Evolutionary conservation across 2,329 filamentous ascomycete genomes (phyloP).

Genomic region (Aureobasidium sp.): DNA sequence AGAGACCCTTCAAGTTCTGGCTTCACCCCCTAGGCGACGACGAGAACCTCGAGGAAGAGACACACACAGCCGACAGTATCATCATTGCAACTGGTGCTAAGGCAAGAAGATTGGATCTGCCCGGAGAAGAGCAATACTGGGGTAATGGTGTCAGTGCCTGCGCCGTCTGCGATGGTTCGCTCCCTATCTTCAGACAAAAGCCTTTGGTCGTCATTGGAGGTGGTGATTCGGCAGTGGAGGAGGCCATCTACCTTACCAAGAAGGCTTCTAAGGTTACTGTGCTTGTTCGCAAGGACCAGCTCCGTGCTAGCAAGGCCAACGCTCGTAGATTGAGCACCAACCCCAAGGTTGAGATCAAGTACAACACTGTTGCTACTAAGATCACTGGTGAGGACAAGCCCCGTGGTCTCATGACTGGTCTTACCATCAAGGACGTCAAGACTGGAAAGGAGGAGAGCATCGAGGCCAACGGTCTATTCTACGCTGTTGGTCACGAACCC

Average conservation of each 20-base stretch:
- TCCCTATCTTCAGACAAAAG: slow-evolving; percentile 96
- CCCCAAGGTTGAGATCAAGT: slow-evolving; percentile 85
- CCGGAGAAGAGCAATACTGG: slow-evolving; percentile 94
- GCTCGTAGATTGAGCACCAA: slow-evolving; percentile 73
- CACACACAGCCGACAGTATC: slow-evolving; percentile 80
- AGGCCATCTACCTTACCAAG: slow-evolving; percentile 95
- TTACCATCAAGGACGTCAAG: slow-evolving; percentile 72
- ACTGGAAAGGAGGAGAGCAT: slow-evolving; percentile 75
- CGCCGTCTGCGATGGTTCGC: slow-evolving; percentile 92
- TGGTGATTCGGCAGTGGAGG: slow-evolving; percentile 93
- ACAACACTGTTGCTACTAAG: slow-evolving; percentile 74
- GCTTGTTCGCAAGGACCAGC: slow-evolving; percentile 76
- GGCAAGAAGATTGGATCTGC: slow-evolving; percentile 71
- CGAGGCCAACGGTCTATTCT: slow-evolving; percentile 88
- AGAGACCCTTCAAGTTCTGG: slow-evolving; percentile 85
- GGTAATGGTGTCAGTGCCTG: slow-evolving; percentile 94
- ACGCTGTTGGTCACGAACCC: slow-evolving; percentile 94
- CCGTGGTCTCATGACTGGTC: slow-evolving; percentile 74
- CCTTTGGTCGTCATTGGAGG: slow-evolving; percentile 92
- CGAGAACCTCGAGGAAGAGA: slow-evolving; percentile 59
- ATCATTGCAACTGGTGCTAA: slow-evolving; percentile 96
- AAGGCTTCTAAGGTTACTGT: slow-evolving; percentile 94
- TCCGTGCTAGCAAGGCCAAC: slow-evolving; percentile 89
- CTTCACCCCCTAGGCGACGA: slow-evolving; percentile 66
- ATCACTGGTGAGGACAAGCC: slow-evolving; percentile 73